Percentiles rank a stretch among this genome's conserved stretches.
phyloP scores from a whole-genome alignment of 1,139 yeast species.

The Pichia sp. region DNA sequence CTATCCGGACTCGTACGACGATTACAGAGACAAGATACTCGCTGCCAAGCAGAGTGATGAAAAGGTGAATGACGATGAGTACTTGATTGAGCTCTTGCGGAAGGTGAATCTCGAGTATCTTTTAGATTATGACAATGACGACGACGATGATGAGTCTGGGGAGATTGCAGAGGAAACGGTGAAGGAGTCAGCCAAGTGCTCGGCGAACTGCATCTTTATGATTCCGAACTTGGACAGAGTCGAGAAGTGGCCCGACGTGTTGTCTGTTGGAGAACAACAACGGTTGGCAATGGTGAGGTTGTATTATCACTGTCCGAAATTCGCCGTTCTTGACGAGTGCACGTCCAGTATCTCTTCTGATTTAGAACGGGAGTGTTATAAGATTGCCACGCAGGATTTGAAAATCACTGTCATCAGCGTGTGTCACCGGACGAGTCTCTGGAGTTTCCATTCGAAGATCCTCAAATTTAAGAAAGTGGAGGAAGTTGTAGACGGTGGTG shows the following conservation, averaged over 20 bases:
- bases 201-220: slow-evolving; percentile 16
- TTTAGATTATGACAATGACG: slow-evolving; percentile 29
- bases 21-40: slow-evolving; percentile 44
- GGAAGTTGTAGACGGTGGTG: background rate
- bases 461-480: slow-evolving; percentile 52
- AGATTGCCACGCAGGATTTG: slow-evolving; percentile 68
- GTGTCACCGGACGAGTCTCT: slow-evolving; percentile 87
- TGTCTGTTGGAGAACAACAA: slow-evolving; percentile 92
- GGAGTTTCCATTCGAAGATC: slow-evolving; percentile 87
- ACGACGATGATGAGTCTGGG: slow-evolving; percentile 5
- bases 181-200: too few relatives aligned
- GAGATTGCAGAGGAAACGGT: too few relatives aligned
- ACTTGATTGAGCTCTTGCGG: slow-evolving; percentile 59
- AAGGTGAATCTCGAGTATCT: slow-evolving; percentile 59
- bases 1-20: slow-evolving; percentile 73
- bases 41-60: slow-evolving; percentile 9
- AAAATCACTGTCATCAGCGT: slow-evolving; percentile 87
- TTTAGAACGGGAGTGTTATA: slow-evolving; percentile 88
- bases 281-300: slow-evolving; percentile 91
- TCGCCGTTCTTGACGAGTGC: slow-evolving; percentile 94
- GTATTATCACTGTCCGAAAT: slow-evolving; percentile 87
- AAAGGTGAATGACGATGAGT: slow-evolving; percentile 52
- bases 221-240: slow-evolving; percentile 49
- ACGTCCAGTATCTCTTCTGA: slow-evolving; percentile 92
- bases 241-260: slow-evolving; percentile 86